phyloP scores from a whole-genome alignment of 2,329 filamentous ascomycete species.

The Cyclaneusma minus region DNA sequence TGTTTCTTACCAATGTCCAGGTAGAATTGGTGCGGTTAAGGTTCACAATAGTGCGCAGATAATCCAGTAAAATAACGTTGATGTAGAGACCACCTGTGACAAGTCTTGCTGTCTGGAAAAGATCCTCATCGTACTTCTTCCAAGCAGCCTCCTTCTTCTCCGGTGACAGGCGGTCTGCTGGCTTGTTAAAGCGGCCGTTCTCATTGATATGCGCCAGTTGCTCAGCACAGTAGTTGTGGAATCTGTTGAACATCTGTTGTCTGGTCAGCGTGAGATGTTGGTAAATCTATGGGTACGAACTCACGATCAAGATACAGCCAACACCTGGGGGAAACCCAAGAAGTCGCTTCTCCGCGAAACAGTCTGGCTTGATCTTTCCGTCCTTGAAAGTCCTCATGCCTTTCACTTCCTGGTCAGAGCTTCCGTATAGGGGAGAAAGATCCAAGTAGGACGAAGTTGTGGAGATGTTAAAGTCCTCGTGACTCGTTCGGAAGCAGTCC shows the following conservation, averaged over 20 bases:
- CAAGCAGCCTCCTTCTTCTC: slow-evolving; percentile 36
- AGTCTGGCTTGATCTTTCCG: slow-evolving; percentile 58
- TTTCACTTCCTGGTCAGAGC: slow-evolving; percentile 32
- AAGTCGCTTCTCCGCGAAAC: slow-evolving; percentile 55
- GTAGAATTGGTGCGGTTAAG: slow-evolving; percentile 15
- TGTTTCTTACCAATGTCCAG: no score
- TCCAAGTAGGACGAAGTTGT: slow-evolving; percentile 63
- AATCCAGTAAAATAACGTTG: slow-evolving; percentile 65
- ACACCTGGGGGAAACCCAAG: slow-evolving; percentile 59
- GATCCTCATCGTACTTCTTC: slow-evolving; percentile 59
- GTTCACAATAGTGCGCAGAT: slow-evolving; percentile 49
- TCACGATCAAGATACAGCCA: slow-evolving; percentile 51
- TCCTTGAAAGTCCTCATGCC: slow-evolving; percentile 46
- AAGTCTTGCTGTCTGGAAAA: slow-evolving; percentile 67
- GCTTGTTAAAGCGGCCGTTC: slow-evolving; percentile 58
- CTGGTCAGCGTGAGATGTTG: slow-evolving; percentile 31
- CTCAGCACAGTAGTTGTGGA: slow-evolving; percentile 75
- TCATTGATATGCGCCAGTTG: slow-evolving; percentile 79
- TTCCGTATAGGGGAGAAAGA: slow-evolving; percentile 59
- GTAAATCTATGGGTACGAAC: background rate
- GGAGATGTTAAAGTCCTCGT: slow-evolving; percentile 44
- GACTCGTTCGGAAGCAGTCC: slow-evolving; percentile 52
- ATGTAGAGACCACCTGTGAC: slow-evolving; percentile 62
- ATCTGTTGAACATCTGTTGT: slow-evolving; percentile 64
- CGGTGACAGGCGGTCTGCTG: slow-evolving; percentile 29